A percentile compares a stretch with the other conserved stretches of the same genome.
phyloP scores from a whole-genome alignment of 192 early-diverging fungal species.

The Backusella parvicylindrica region DNA sequence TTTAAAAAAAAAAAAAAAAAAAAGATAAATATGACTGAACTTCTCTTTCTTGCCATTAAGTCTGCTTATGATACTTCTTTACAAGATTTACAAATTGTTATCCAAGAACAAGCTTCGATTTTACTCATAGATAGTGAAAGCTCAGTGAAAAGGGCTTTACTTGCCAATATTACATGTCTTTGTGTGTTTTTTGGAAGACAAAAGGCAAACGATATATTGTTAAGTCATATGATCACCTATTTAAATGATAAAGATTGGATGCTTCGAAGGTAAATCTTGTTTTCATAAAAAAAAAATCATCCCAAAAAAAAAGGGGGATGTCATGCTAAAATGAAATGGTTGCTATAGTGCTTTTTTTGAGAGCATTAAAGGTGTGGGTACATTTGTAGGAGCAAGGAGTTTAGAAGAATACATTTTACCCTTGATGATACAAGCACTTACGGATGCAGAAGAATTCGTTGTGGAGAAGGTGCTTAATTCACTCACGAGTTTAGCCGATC shows the following conservation, averaged over 20 bases:
- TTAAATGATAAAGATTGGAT: conserved; percentile 96
- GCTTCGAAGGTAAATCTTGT: conserved; percentile 74
- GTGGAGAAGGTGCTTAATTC: conserved; percentile 86
- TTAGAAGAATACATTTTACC: conserved; percentile 93
- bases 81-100: conserved; percentile 70
- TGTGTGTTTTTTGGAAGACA: conserved; percentile 83
- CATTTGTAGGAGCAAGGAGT: conserved; percentile 80
- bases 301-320: neutral
- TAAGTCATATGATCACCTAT: conserved; percentile 95
- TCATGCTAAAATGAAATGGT: too few relatives aligned
- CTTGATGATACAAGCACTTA: conserved; percentile 82
- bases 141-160: conserved; percentile 79
- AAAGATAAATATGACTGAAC: too few relatives aligned
- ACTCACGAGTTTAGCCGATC: conserved; percentile 71
- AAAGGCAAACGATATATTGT: conserved; percentile 75
- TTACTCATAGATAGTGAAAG: conserved; percentile 81
- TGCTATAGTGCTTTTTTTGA: conserved; percentile 81
- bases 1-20: too few relatives aligned
- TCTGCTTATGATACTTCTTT: conserved; percentile 71
- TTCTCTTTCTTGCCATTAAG: too few relatives aligned
- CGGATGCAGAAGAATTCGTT: conserved; percentile 90
- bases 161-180: conserved; percentile 76
- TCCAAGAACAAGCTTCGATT: conserved; percentile 78
- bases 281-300: neutral
- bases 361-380: conserved; percentile 85